These are phyloP conservation scores for Heliamphora ciliata DNA, from an alignment of 179 eudicot species.

Conservation along the genomic window DNA sequence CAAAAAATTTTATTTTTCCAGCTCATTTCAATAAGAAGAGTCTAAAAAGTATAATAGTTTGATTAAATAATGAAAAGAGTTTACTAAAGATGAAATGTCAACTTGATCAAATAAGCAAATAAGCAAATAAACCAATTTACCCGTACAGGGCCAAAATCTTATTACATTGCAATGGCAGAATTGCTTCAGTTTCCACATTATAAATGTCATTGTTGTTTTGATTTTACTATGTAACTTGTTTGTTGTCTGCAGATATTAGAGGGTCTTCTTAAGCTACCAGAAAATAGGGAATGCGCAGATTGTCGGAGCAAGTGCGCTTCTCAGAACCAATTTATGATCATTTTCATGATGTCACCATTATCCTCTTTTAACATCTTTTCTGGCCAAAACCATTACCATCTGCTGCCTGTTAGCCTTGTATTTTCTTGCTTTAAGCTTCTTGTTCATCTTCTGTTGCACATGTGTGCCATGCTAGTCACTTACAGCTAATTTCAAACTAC, in stretches of 20 bases:
- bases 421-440: neutral
- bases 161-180: neutral
- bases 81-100: too few species aligned
- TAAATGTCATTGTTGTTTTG: neutral
- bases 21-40: too few species aligned
- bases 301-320: constrained; percentile 44
- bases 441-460: neutral
- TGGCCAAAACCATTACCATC: neutral
- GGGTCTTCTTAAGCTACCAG: constrained; percentile 84
- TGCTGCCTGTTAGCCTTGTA: neutral
- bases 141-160: too few species aligned
- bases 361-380: neutral
- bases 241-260: constrained; percentile 54
- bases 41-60: too few species aligned
- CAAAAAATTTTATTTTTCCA: too few species aligned
- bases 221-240: neutral
- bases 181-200: neutral
- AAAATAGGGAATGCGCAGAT: constrained; percentile 90
- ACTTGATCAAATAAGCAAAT: too few species aligned
- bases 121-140: too few species aligned
- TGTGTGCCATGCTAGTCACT: neutral
- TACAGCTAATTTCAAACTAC: neutral
- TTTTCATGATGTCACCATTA: neutral
- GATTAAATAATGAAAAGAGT: too few species aligned
- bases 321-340: neutral